These are phyloP conservation scores for Suhomyces tanzawaensis DNA, from an alignment of 805 yeast genomes.

Conservation along the genomic window DNA sequence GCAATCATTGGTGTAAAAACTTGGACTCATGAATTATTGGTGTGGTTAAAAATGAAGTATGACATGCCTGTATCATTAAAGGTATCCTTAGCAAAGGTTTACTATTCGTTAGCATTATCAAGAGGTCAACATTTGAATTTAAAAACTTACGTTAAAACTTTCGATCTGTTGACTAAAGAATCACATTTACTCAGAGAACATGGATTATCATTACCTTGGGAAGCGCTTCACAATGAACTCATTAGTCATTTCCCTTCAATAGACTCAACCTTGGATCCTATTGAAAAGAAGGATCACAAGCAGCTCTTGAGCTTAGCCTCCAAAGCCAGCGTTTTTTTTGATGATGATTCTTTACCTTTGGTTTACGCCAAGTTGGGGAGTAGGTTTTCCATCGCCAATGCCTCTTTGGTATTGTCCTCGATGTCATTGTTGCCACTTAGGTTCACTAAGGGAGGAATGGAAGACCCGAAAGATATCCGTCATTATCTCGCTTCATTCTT, in stretches of 20 bases:
- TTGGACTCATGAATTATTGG: constrained; percentile 84
- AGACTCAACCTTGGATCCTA: constrained; percentile 37
- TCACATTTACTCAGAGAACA: constrained; percentile 31
- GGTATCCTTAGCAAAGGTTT: constrained; percentile 62
- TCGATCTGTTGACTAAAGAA: constrained; percentile 53
- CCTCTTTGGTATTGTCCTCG: constrained; percentile 49
- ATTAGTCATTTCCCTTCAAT: constrained; percentile 29
- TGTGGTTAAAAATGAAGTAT: constrained; percentile 75
- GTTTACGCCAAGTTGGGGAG: constrained; percentile 52
- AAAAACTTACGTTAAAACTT: constrained; percentile 58
- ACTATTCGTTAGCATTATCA: constrained; percentile 66
- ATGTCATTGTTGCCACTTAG: constrained; percentile 53
- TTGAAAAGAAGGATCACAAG: constrained; percentile 49
- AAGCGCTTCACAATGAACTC: constrained; percentile 39
- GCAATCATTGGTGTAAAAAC: constrained; percentile 72
- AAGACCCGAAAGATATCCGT: constrained; percentile 39
- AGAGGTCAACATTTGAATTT: constrained; percentile 68
- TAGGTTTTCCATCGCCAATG: constrained; percentile 53
- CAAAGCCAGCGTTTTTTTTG: constrained; percentile 55
- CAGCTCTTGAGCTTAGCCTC: constrained; percentile 52
- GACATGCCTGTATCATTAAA: constrained; percentile 70
- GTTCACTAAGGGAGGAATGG: constrained; percentile 29
- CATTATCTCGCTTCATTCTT: constrained; percentile 66
- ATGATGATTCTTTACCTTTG: constrained; percentile 43
- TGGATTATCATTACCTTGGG: constrained; percentile 53